Evolutionary conservation across 2,329 filamentous ascomycete species (phyloP).

Genomic region (Apiospora kogelbergensis): DNA sequence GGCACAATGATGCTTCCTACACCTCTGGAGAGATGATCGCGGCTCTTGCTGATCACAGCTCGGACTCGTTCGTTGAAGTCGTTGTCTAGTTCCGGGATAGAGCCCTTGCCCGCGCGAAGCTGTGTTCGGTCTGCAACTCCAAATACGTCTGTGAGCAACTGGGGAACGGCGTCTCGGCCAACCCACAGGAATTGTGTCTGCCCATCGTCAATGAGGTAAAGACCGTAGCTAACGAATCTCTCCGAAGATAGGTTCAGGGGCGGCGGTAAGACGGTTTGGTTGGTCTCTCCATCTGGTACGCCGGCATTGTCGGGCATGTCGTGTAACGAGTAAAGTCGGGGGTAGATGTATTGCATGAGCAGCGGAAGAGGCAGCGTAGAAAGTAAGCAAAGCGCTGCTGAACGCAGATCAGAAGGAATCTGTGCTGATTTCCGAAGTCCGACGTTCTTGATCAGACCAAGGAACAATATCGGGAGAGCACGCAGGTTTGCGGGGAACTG

Average conservation of each 20-base stretch:
- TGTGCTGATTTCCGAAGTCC: conserved; percentile 89
- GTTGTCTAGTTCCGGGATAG: conserved; percentile 83
- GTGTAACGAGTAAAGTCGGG: conserved; percentile 80
- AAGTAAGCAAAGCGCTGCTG: conserved; percentile 88
- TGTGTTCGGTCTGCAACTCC: conserved; percentile 80
- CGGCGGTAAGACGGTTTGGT: conserved; percentile 85
- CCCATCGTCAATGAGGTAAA: conserved; percentile 96
- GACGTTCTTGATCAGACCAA: conserved; percentile 94
- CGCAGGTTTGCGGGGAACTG: conserved; percentile 94
- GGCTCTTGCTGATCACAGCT: conserved; percentile 87
- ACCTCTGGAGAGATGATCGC: conserved; percentile 80
- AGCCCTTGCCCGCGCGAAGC: conserved; percentile 87
- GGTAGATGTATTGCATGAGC: conserved; percentile 90
- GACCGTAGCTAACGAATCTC: conserved; percentile 80
- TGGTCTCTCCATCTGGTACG: conserved; percentile 79
- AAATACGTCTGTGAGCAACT: conserved; percentile 87
- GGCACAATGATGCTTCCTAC: conserved; percentile 93
- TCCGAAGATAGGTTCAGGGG: conserved; percentile 85
- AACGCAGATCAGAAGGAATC: conserved; percentile 90
- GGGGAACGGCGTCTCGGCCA: conserved; percentile 87
- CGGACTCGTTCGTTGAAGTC: conserved; percentile 96
- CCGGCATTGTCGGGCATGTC: conserved; percentile 97
- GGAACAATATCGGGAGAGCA: conserved; percentile 83
- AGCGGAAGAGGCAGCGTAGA: conserved; percentile 90
- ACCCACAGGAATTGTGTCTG: conserved; percentile 98